These are phyloP conservation scores for Amanita fuliginea DNA, from an alignment of 768 basidiomycete species.

Conservation along the genomic window DNA sequence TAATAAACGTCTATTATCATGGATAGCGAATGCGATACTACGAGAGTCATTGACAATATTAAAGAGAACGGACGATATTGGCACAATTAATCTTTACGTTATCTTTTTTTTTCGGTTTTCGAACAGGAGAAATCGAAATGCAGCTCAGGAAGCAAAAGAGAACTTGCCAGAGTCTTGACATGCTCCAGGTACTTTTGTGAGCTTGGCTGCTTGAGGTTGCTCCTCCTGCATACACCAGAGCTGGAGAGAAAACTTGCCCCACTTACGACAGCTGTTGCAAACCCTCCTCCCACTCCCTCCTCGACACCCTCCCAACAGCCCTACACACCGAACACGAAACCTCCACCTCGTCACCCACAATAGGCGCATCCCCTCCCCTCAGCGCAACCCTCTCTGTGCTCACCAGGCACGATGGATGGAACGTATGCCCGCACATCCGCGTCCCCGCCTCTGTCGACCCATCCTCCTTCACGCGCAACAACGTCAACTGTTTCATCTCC, in stretches of 20 bases:
- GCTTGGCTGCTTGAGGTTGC: too few species aligned
- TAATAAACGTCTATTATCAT: too few species aligned
- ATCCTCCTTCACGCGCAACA: constrained; percentile 17
- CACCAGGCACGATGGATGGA: constrained; percentile 69
- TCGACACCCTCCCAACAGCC: constrained; percentile 45
- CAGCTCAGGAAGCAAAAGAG: neutral
- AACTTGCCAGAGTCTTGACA: neutral
- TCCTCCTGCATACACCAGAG: too few species aligned
- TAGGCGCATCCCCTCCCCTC: constrained; percentile 40
- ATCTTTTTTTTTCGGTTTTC: neutral
- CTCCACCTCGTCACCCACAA: constrained; percentile 35
- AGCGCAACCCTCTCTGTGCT: constrained; percentile 53
- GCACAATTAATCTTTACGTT: too few species aligned
- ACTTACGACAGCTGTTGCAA: constrained; percentile 16
- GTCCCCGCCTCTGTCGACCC: constrained; percentile 9
- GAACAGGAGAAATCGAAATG: too few species aligned
- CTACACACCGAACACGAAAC: constrained; percentile 72
- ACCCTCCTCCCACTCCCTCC: constrained; percentile 49
- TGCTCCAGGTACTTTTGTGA: too few species aligned
- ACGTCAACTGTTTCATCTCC: constrained; percentile 26
- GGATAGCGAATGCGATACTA: too few species aligned
- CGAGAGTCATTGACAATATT: too few species aligned
- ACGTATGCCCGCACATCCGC: constrained; percentile 49
- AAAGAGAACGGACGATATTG: too few species aligned
- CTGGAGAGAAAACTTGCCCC: neutral